Evolutionary conservation across 139 green algal species (phyloP), one percentile per base, ranked within the genome.

Genomic region (Chlorella sp.): DNA sequence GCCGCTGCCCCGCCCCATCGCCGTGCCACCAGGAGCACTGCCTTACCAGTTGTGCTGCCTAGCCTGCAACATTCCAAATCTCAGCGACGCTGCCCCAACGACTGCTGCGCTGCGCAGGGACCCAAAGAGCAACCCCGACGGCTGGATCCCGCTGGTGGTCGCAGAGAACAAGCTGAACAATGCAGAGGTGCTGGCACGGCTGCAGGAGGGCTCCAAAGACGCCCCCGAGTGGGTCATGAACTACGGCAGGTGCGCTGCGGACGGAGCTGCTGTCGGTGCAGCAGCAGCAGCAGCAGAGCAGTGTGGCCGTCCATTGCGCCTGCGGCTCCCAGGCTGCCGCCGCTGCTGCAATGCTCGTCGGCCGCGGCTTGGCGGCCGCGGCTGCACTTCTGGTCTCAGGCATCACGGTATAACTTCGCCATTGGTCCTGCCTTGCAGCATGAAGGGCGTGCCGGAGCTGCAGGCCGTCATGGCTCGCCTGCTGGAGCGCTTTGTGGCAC

Each of bases 401-500:
- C n/a, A n/a, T n/a, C n/a, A n/a, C n/a, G n/a, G n/a, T n/a, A n/a
- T n/a, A n/a, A n/a, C n/a, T n/a, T n/a, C n/a, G n/a, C n/a, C n/a
- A n/a, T n/a, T n/a, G n/a, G n/a, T n/a, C n/a, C 18, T 25, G 47
- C 30, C 30, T 30, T 41, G 36, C 63, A 81, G 70, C 23, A 86
- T 88, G 39, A 81, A 88, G 28, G 92, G 92, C 20, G 78, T 89
- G 6, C 74, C 68, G 0, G 80, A 88, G 44, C 70, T 93, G 17
- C 80, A 90, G 21, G 30, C 28, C 6, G 84, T 88, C 1, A 25
- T 96, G 51, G 87, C 87, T 0, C 4, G 38, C 34, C 67, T 95
- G 41, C 32, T 94, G 83, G 44, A 90, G 56, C 39, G 38, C 20
- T 91, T 89, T 1, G 90, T 95, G 56, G 85, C 95, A 87, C 38